These are phyloP conservation scores for Apiospora kogelbergensis DNA, from an alignment of 2,329 filamentous ascomycete species.

Conservation along the genomic window DNA sequence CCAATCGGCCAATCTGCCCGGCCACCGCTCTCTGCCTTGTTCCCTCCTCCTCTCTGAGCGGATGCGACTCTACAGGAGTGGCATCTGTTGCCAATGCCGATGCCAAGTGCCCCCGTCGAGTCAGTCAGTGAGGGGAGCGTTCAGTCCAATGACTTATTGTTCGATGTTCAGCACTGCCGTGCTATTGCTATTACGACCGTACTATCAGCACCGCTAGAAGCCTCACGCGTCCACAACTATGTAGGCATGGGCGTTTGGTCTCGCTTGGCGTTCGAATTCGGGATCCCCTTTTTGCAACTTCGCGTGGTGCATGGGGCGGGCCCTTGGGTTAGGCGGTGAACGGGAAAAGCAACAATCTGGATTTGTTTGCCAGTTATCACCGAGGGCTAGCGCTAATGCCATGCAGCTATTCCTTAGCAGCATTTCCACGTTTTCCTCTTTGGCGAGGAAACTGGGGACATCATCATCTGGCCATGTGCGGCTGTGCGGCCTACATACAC, in stretches of 20 bases:
- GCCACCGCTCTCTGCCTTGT: no score
- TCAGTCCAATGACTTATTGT: neutral
- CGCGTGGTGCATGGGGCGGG: slow-evolving; percentile 3
- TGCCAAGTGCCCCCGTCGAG: neutral
- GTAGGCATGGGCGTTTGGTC: no score
- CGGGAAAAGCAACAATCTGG: neutral
- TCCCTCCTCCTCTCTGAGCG: no score
- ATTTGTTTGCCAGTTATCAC: neutral
- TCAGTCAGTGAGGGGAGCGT: neutral
- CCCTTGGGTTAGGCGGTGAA: slow-evolving; percentile 3
- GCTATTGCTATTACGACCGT: neutral
- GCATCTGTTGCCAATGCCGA: neutral
- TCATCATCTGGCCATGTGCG: neutral
- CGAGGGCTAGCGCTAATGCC: neutral
- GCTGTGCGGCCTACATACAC: neutral
- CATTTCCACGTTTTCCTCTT: neutral
- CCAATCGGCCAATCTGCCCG: neutral
- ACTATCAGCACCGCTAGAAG: neutral
- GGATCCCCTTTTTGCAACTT: slow-evolving; percentile 2
- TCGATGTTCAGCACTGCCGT: neutral
- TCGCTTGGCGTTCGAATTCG: neutral
- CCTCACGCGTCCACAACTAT: no score
- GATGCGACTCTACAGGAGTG: no score
- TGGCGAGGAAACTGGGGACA: neutral
- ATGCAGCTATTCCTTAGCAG: neutral